phyloP scores from a whole-genome alignment of 441 rosid species.

The Mallotus japonicus region DNA sequence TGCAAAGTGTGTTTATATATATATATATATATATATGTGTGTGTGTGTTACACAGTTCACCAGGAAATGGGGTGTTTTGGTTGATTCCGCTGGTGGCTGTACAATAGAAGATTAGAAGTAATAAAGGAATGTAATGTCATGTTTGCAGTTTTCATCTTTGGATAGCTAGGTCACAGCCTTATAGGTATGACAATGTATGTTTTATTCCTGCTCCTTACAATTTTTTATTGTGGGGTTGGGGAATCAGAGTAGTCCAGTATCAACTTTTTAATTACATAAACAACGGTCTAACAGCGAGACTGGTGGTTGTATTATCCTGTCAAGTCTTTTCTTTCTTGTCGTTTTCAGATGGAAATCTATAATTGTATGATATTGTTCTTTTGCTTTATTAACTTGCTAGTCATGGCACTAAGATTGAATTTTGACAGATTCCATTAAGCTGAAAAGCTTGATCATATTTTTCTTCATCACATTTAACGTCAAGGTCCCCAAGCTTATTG shows the following conservation, averaged over 20 bases:
- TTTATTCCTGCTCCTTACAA: background rate
- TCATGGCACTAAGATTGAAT: background rate
- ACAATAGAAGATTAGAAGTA: no score
- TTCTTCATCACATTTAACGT: background rate
- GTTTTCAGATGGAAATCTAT: background rate
- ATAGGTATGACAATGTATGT: background rate
- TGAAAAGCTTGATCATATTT: no score
- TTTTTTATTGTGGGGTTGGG: background rate
- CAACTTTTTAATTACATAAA: background rate
- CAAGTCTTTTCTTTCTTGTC: background rate
- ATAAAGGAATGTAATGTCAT: background rate
- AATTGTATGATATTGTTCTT: background rate
- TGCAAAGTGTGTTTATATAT: no score
- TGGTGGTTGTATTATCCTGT: background rate
- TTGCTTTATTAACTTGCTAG: background rate
- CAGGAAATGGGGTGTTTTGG: background rate
- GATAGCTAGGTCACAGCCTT: background rate
- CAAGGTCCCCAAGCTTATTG: no score
- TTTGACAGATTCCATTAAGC: no score
- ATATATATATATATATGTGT: no score
- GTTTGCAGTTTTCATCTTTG: background rate
- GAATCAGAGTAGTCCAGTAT: background rate
- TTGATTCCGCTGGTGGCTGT: background rate
- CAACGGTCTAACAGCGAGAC: background rate
- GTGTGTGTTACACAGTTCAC: no score